Conservation (phyloP, 345 rosid genomes). For the Eucalyptus fibrosa region DNA sequence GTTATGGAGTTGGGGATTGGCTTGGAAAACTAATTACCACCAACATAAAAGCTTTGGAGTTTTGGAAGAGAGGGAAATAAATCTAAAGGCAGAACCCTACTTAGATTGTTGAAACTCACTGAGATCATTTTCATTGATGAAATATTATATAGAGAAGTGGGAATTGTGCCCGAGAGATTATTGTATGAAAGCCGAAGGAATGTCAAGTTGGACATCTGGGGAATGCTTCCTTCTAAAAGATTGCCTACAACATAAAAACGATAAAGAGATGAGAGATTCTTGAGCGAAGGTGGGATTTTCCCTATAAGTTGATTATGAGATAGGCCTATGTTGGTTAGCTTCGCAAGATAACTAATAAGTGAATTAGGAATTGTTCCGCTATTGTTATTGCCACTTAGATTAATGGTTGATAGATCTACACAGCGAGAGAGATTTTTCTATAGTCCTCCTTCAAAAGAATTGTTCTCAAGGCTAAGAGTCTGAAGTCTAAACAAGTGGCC, state of each 20-base stretch:
- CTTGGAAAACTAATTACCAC: neutral
- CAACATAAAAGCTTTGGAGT: neutral
- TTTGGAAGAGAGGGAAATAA: neutral
- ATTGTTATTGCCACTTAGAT: neutral
- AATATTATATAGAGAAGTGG: conserved; percentile 10
- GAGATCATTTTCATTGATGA: neutral
- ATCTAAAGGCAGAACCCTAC: neutral
- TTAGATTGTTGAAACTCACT: conserved; percentile 8
- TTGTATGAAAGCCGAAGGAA: neutral
- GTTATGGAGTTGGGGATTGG: neutral
- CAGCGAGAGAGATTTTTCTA: neutral
- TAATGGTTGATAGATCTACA: neutral
- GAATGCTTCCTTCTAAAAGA: conserved; percentile 1
- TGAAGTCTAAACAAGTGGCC: neutral
- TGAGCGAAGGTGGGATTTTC: neutral
- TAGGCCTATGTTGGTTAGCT: neutral
- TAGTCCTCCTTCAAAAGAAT: neutral
- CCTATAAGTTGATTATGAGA: neutral
- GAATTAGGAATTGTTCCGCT: neutral
- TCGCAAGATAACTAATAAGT: neutral
- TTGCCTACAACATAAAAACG: neutral
- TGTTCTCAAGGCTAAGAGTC: neutral
- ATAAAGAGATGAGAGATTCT: neutral
- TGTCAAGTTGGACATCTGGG: neutral
- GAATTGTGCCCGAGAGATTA: conserved; percentile 9